A percentile compares a stretch with the other conserved stretches of the same genome.
Evolutionary conservation across 2,329 filamentous ascomycete genomes (phyloP).

Genomic region (Pseudogymnoascus sp.): DNA sequence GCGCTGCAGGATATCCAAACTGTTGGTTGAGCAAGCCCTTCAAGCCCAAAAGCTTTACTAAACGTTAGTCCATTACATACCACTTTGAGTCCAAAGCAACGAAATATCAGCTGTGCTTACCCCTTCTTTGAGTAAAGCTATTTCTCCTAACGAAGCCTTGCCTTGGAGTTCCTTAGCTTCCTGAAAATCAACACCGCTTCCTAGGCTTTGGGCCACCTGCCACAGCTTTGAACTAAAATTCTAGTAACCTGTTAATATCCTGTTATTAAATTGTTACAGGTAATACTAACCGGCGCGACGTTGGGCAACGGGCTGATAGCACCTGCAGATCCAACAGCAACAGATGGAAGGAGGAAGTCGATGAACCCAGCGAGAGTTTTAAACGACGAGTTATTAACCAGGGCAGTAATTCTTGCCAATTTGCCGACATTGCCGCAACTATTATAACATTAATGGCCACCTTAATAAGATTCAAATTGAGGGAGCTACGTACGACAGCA

Average conservation of each 20-base stretch:
- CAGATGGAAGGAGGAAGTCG: slow-evolving; percentile 24
- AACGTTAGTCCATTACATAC: neutral
- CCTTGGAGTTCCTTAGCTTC: slow-evolving; percentile 19
- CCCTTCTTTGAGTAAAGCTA: slow-evolving; percentile 18
- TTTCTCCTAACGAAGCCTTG: slow-evolving; percentile 19
- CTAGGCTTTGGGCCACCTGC: slow-evolving; percentile 11
- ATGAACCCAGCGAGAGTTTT: slow-evolving; percentile 23
- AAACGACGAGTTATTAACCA: slow-evolving; percentile 14
- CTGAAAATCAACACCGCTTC: neutral
- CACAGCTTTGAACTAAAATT: slow-evolving; percentile 17
- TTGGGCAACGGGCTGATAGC: slow-evolving; percentile 15
- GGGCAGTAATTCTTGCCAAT: slow-evolving; percentile 18
- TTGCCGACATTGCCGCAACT: slow-evolving; percentile 21
- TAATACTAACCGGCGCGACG: slow-evolving; percentile 13
- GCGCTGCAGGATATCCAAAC: slow-evolving; percentile 18
- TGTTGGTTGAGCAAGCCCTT: slow-evolving; percentile 18
- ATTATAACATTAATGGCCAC: slow-evolving; percentile 6
- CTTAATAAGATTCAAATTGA: neutral
- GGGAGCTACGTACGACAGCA: slow-evolving; percentile 11
- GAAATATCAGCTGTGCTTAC: slow-evolving; percentile 3
- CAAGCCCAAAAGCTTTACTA: slow-evolving; percentile 19
- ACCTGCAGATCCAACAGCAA: slow-evolving; percentile 17
- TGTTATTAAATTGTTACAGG: neutral
- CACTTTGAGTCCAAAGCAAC: neutral
- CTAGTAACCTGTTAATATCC: neutral